These are phyloP conservation scores for Paradendryphiella salina DNA, from an alignment of 2,329 filamentous ascomycete species.

Conservation along the genomic window DNA sequence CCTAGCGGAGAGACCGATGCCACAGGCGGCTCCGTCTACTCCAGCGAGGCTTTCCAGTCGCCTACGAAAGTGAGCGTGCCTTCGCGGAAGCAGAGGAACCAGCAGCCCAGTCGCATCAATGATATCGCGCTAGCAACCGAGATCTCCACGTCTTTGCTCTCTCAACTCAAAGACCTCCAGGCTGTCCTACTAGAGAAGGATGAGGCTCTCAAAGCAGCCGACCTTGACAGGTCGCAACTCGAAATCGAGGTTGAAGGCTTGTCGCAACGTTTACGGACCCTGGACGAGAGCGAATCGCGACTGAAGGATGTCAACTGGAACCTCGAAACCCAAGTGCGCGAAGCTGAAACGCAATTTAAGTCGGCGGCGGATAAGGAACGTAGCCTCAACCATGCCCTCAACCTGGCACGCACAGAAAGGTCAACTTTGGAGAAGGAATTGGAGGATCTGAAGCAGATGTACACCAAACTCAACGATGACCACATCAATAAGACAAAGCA, in stretches of 20 bases:
- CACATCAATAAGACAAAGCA: constrained; percentile 75
- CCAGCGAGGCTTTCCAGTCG: constrained; percentile 80
- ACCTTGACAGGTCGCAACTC: constrained; percentile 74
- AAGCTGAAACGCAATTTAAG: constrained; percentile 72
- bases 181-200: constrained; percentile 83
- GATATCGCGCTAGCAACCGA: constrained; percentile 99
- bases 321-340: constrained; percentile 88
- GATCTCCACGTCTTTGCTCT: constrained; percentile 90
- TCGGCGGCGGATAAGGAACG: constrained; percentile 82
- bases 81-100: constrained; percentile 86
- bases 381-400: constrained; percentile 74
- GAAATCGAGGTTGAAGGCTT: constrained; percentile 82
- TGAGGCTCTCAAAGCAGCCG: constrained; percentile 75
- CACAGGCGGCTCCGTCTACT: constrained; percentile 59
- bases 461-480: constrained; percentile 80
- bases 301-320: constrained; percentile 99
- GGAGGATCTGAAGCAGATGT: constrained; percentile 81
- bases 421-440: constrained; percentile 78
- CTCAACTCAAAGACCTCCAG: constrained; percentile 92
- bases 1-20: constrained; percentile 58
- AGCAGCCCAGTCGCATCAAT: constrained; percentile 83
- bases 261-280: constrained; percentile 74
- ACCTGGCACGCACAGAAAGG: constrained; percentile 73
- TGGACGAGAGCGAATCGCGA: constrained; percentile 92
- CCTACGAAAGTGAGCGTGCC: constrained; percentile 88